phyloP scores from a whole-genome alignment of 129 eudicot species.

The Calendula officinalis region DNA sequence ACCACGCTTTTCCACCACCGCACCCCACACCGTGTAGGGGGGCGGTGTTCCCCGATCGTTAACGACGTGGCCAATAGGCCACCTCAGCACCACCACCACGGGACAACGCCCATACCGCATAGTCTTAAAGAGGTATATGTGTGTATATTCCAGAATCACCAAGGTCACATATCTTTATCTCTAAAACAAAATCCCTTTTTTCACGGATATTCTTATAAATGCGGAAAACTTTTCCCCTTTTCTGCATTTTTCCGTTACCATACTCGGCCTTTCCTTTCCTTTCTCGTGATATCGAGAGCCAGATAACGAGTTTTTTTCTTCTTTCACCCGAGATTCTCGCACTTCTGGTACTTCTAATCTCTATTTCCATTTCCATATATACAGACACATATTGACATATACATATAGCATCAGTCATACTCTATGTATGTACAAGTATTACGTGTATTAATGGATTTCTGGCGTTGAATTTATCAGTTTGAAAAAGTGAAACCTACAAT shows the following conservation, averaged over 20 bases:
- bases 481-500: constrained; percentile 6
- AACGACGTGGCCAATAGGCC: no score
- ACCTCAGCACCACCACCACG: no score
- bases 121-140: constrained; percentile 26
- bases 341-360: constrained; percentile 21
- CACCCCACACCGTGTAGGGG: no score
- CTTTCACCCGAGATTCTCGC: constrained; percentile 16
- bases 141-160: constrained; percentile 39
- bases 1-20: no score
- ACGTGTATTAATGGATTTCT: neutral
- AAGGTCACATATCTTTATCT: neutral
- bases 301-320: neutral
- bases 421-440: neutral
- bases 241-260: constrained; percentile 19
- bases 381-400: neutral
- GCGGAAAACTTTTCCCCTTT: constrained; percentile 11
- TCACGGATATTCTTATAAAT: constrained; percentile 24
- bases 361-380: neutral
- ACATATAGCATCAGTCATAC: neutral
- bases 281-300: constrained; percentile 1
- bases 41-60: no score
- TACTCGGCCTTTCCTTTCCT: neutral
- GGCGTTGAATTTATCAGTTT: constrained; percentile 13
- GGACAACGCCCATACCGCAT: no score
- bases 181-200: constrained; percentile 11